These are phyloP conservation scores for Pyrenophora teres DNA, from an alignment of 2,329 filamentous ascomycete species.

Conservation along the genomic window DNA sequence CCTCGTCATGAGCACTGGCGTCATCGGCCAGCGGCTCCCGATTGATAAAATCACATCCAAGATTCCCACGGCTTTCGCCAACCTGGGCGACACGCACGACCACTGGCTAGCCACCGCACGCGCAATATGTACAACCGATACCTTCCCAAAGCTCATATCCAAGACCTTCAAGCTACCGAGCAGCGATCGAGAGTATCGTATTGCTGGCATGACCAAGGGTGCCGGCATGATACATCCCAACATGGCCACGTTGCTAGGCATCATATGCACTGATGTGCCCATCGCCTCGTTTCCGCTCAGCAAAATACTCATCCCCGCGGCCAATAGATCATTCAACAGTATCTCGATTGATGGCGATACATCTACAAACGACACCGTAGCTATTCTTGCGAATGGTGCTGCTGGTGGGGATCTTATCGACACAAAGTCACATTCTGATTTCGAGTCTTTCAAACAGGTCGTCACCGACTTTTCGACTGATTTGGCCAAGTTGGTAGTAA, in stretches of 20 bases:
- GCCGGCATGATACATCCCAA: constrained; percentile 99
- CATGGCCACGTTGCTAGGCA: constrained; percentile 93
- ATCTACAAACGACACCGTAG: constrained; percentile 95
- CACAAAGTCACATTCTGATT: constrained; percentile 63
- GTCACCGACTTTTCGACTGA: constrained; percentile 80
- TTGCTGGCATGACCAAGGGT: constrained; percentile 96
- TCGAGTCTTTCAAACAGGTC: constrained; percentile 69
- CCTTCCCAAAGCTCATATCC: constrained; percentile 94
- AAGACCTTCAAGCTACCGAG: constrained; percentile 83
- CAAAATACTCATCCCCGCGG: constrained; percentile 71
- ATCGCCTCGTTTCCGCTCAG: constrained; percentile 71
- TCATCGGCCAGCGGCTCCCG: constrained; percentile 92
- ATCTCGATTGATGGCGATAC: constrained; percentile 98
- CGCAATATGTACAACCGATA: constrained; percentile 97
- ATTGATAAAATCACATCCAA: constrained; percentile 86
- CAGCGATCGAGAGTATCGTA: constrained; percentile 75
- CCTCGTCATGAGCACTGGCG: constrained; percentile 98
- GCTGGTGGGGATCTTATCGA: constrained; percentile 72
- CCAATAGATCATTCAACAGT: constrained; percentile 88
- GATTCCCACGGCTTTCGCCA: constrained; percentile 75
- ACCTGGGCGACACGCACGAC: constrained; percentile 74
- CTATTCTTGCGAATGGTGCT: constrained; percentile 92
- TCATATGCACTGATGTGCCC: constrained; percentile 89
- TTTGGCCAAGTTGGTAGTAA: constrained; percentile 88
- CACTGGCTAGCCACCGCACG: constrained; percentile 86